Evolutionary conservation across 257 asterid species (phyloP).

Genomic region (Eucommia ulmoides): DNA sequence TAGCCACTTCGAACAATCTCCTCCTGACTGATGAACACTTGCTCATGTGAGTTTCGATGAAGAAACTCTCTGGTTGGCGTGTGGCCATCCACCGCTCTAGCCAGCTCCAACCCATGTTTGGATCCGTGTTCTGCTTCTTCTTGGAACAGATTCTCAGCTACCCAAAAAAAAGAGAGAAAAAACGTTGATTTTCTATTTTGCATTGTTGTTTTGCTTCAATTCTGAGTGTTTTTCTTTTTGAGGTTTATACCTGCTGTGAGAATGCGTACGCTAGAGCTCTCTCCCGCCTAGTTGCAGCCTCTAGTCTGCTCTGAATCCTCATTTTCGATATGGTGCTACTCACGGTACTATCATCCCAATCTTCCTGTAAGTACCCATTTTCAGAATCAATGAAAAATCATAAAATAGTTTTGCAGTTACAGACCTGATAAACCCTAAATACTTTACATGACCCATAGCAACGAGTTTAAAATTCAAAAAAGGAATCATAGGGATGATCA

Average conservation of each 20-base stretch:
- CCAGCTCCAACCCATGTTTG: conserved; percentile 41
- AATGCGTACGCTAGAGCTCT: conserved; percentile 58
- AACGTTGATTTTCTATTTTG: no score
- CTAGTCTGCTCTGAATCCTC: conserved; percentile 34
- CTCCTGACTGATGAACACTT: conserved; percentile 5
- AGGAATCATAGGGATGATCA: no score
- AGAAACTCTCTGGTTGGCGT: conserved; percentile 26
- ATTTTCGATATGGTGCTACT: conserved; percentile 35
- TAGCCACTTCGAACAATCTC: conserved; percentile 18
- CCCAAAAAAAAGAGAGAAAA: background rate
- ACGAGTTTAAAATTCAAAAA: no score
- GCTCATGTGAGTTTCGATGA: conserved; percentile 7
- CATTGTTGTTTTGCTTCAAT: no score
- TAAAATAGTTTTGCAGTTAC: no score
- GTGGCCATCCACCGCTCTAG: conserved; percentile 63
- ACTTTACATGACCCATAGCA: no score
- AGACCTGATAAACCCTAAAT: no score
- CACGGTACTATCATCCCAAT: conserved; percentile 55
- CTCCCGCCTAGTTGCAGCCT: conserved; percentile 56
- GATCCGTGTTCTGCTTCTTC: conserved; percentile 24
- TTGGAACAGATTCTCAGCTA: conserved; percentile 42
- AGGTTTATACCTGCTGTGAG: conserved; percentile 42
- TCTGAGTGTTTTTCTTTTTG: no score
- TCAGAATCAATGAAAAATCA: no score
- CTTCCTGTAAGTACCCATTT: conserved; percentile 45